A percentile compares a stretch with the other conserved stretches of the same genome.
Evolutionary conservation across 139 green algal species (phyloP).

Genomic region (Bryopsis sp.): DNA sequence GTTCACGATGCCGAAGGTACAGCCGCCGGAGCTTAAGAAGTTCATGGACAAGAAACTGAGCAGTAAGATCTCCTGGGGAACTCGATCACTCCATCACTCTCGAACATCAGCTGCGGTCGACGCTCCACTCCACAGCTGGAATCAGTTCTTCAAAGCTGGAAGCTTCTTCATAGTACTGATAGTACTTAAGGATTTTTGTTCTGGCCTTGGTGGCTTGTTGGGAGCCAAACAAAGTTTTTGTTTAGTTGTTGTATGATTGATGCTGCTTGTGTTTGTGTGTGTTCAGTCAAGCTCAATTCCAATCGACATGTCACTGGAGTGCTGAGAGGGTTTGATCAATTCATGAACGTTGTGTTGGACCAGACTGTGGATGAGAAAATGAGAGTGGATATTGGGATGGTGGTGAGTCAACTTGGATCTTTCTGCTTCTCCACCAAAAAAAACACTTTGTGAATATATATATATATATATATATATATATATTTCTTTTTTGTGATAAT

Average conservation of each 20-base stretch:
- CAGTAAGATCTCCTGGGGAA: conserved; percentile 29
- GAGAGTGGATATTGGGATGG: conserved; percentile 93
- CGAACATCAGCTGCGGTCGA: no score
- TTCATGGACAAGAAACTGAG: conserved; percentile 93
- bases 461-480: neutral
- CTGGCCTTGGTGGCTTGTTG: no score
- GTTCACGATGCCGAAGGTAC: conserved; percentile 73
- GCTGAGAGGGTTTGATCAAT: conserved; percentile 96
- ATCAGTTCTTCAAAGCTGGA: no score
- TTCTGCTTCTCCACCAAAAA: no score
- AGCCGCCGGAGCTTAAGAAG: conserved; percentile 82
- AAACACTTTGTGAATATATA: neutral
- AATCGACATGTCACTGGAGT: conserved; percentile 90
- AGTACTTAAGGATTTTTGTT: no score
- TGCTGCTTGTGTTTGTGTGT: neutral
- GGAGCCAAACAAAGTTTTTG: no score
- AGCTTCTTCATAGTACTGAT: no score
- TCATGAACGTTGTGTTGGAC: conserved; percentile 99
- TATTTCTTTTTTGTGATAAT: neutral
- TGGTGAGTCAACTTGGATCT: conserved; percentile 52
- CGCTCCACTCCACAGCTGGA: no score
- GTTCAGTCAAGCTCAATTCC: conserved; percentile 80
- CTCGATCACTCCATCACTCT: no score
- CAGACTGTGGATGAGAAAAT: conserved; percentile 81
- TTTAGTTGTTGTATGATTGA: neutral